Evolutionary conservation across 1,284 basidiomycete species (phyloP), one percentile per base, ranked within the genome.

Genomic region (Apiotrichum sp.): DNA sequence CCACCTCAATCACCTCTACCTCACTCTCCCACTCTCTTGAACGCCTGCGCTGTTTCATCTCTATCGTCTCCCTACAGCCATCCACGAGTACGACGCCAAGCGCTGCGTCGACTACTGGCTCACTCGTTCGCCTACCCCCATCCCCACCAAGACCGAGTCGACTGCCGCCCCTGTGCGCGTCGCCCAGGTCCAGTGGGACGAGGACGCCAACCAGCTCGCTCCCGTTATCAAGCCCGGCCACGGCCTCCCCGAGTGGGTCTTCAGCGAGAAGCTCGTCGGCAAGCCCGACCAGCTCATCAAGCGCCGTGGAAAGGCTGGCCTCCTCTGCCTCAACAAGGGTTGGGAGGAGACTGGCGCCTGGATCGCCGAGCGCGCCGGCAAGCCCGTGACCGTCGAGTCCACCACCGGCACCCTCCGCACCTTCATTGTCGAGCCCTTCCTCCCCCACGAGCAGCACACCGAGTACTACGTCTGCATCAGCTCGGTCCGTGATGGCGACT

Each of bases 211-310:
- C 70, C 78, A 85, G 35, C 85, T 96, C 80, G 89, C 88, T 41
- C 76, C 76, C 46, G 69, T 72, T 50, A 73, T 78, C 65, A 65
- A 72, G 63, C 84, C 90, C 55, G 87, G 87, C 63, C 80, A 78
- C 51, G 81, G 84, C 69, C 81, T 92, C 59, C 88, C 88, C 47
- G 77, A 81, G 62, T 91, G 93, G 93, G 89, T 98, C 55, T 86
- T 86, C 80, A 82, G 80, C 70, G 71, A 85, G 67, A 91, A 92
- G 81, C 88, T 93, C 73, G 90, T 95, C 70, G 88, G 85, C 33
- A 93, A 95, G 79, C 89, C 89, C 50, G 96, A 98, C 80, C 93
- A 98, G 80, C 87, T 98, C 76, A 98, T 98, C 84, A 98, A 98
- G 82, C 89, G 95, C 69, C 88, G 96, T 67, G 96, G 96, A 69